Base-by-base conservation (phyloP, 2,329 filamentous ascomycete species). In the Aspergillus sp. region DNA sequence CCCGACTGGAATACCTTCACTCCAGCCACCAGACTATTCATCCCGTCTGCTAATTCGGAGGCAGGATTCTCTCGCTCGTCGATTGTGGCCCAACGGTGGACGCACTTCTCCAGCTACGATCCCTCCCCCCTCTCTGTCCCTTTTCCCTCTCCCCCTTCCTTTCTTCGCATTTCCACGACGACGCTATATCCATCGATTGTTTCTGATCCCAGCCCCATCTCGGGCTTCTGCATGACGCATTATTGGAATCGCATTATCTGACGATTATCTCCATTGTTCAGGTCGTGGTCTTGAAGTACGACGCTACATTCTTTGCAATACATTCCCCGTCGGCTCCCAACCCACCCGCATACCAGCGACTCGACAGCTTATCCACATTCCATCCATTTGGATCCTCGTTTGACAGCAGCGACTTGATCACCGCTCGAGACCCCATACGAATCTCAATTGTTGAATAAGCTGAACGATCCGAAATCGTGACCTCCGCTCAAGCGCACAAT, bases 11-110 rank as follows among this genome's bases (percentile, higher is more conserved):
- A 30, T 11, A 30, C 8, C 26, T 30, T 30, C 26, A 30, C 26
- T 59, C 70, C 70, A 73, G 70, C 70, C 70, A 70, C 70, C 69
- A 60, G 48, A 52, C 35, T 54, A 56, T 57, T 40, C 42, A 49
- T 51, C 26, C 38, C 48, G 45, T 47, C 24, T 13, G 17, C 42
- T 1, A 20, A 42, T 42, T 42, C 40, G 19, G 40, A 42, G 40
- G 40, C 17, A 32, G 40, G 19, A 19, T 48, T 43, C 43, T 46
- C 35, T 46, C 43, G 35, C 17, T 46, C 43, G 48, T 50, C 42
- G 17, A 35, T 30, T 56, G 55, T 45, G 47, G 54, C 49, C 46
- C 49, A 60, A 53, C 53, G 50, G 59, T 60, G 54, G 51, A 60
- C 22, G 22, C 22, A 4, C 57, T 64, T 59, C 51, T 54, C 56